phyloP scores from a whole-genome alignment of 1,284 basidiomycete genomes.

The Tylopilus orsonianus region DNA sequence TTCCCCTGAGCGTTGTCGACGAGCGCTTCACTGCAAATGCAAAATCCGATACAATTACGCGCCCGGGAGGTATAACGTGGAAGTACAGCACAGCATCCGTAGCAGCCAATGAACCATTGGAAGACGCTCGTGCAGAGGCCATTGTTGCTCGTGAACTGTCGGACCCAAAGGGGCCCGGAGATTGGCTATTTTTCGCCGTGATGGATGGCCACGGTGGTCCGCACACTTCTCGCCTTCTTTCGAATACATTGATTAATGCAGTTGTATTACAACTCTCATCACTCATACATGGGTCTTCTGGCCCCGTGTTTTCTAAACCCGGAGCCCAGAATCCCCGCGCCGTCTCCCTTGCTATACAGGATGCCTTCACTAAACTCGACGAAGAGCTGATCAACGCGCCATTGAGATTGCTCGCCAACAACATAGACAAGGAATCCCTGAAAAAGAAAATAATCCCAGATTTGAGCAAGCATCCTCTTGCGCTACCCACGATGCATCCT shows the following conservation, averaged over 20 bases:
- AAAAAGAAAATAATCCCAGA: conserved; percentile 61
- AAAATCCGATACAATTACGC: conserved; percentile 42
- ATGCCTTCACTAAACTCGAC: conserved; percentile 80
- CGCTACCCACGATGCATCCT: conserved; percentile 70
- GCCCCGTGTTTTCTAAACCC: conserved; percentile 36
- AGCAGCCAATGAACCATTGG: conserved; percentile 86
- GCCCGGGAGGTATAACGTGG: conserved; percentile 60
- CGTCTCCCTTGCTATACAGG: conserved; percentile 72
- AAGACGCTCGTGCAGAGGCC: conserved; percentile 80
- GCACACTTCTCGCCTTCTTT: conserved; percentile 84
- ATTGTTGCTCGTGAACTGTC: conserved; percentile 64
- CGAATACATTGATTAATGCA: conserved; percentile 83
- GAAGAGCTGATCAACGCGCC: conserved; percentile 78
- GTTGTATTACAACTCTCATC: conserved; percentile 76
- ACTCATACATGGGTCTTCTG: conserved; percentile 43
- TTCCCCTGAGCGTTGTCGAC: conserved; percentile 58
- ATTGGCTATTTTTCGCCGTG: conserved; percentile 82
- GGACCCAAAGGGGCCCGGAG: conserved; percentile 58
- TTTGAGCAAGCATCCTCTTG: conserved; percentile 69
- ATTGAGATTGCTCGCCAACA: conserved; percentile 65
- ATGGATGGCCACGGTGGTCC: conserved; percentile 90
- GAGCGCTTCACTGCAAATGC: conserved; percentile 59
- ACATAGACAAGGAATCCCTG: conserved; percentile 48
- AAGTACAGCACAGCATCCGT: conserved; percentile 78
- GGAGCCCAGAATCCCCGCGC: conserved; percentile 52